Conservation (phyloP, 805 yeast genomes). For the Barnettozyma populi region DNA sequence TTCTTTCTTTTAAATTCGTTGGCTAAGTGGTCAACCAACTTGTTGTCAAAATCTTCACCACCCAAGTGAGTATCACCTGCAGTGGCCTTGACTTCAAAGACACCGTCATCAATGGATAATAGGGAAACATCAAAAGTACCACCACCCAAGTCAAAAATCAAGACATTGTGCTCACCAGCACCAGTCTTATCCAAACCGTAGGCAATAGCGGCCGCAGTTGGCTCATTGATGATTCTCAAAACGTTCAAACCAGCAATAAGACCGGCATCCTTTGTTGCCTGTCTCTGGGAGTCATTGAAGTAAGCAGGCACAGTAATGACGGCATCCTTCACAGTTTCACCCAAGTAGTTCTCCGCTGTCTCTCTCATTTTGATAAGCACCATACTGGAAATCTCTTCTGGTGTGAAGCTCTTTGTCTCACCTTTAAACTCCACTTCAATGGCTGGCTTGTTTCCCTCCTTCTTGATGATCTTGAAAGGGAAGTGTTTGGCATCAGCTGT, state of each 20-base stretch:
- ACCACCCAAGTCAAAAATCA: conserved; percentile 96
- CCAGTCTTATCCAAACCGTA: conserved; percentile 77
- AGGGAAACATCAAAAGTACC: conserved; percentile 98
- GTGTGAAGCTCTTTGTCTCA: conserved; percentile 80
- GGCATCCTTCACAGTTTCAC: conserved; percentile 78
- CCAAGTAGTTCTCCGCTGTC: conserved; percentile 85
- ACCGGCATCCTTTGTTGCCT: conserved; percentile 98
- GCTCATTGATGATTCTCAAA: conserved; percentile 92
- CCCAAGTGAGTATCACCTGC: conserved; percentile 82
- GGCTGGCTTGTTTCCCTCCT: conserved; percentile 73
- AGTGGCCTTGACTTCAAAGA: conserved; percentile 95
- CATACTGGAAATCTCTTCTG: conserved; percentile 95
- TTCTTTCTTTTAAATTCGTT: conserved; percentile 96
- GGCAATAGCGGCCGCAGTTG: conserved; percentile 98
- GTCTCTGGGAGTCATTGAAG: conserved; percentile 97
- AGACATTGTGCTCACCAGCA: conserved; percentile 76
- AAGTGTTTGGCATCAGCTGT: conserved; percentile 77
- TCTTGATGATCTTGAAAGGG: conserved; percentile 77
- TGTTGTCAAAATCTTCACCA: conserved; percentile 98
- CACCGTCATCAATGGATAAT: conserved; percentile 90
- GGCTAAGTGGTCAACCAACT: conserved; percentile 89
- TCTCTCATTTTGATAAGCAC: conserved; percentile 87
- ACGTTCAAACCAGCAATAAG: conserved; percentile 93
- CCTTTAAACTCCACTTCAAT: conserved; percentile 87
- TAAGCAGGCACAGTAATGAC: conserved; percentile 96